These are phyloP conservation scores for Mycena olivaceomarginata DNA, from an alignment of 768 basidiomycete genomes.

Conservation along the genomic window DNA sequence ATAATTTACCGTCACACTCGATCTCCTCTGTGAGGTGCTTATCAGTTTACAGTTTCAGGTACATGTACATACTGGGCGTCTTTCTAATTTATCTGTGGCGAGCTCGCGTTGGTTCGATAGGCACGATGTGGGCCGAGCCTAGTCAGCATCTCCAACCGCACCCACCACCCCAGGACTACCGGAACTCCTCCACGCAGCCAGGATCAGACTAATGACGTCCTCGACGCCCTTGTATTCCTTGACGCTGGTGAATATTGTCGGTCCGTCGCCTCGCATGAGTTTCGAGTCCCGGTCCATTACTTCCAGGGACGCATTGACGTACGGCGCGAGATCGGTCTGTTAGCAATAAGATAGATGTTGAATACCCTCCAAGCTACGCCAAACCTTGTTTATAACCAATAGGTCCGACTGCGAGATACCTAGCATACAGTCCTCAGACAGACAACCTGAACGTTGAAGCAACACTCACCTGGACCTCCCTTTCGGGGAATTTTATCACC, in stretches of 20 bases:
- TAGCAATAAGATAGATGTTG: constrained; percentile 10
- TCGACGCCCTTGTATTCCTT: constrained; percentile 87
- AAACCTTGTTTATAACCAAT: constrained; percentile 95
- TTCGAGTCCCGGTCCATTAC: constrained; percentile 97
- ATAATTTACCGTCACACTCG: constrained; percentile 1
- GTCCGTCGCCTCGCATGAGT: constrained; percentile 95
- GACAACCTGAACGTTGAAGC: too few relatives aligned
- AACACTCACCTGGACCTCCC: constrained; percentile 83
- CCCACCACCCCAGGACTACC: constrained; percentile 82
- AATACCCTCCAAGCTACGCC: constrained; percentile 14
- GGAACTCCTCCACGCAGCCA: constrained; percentile 92
- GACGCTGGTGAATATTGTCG: constrained; percentile 93
- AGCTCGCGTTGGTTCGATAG: background rate
- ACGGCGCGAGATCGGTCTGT: constrained; percentile 94
- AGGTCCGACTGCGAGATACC: constrained; percentile 96
- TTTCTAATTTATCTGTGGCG: constrained; percentile 34
- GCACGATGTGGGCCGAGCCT: background rate
- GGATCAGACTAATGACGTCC: constrained; percentile 86
- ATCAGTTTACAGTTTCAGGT: constrained; percentile 17
- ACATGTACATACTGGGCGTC: background rate
- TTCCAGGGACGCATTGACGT: constrained; percentile 94
- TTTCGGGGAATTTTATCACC: constrained; percentile 99
- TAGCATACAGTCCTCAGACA: too few relatives aligned
- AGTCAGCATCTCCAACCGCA: constrained; percentile 63
- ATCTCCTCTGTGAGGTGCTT: constrained; percentile 2